Base-by-base conservation (phyloP, 352 stramenopile genomes). In the Phytophthora palmivora region DNA sequence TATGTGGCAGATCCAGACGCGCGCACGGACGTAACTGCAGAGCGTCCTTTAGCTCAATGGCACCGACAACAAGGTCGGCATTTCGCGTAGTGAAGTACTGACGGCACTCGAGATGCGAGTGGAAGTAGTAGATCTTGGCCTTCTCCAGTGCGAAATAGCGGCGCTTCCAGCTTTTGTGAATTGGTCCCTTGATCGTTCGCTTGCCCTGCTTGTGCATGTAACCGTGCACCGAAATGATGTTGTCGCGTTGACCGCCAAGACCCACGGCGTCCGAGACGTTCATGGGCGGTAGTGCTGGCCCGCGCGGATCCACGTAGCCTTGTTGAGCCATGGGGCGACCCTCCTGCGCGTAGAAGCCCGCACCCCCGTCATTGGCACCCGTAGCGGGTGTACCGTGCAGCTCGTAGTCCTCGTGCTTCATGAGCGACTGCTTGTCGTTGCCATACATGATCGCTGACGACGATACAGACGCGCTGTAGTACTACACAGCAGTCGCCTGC, bases 121-220 rank as follows among this genome's bases (percentile, higher is more conserved):
- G 85, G 71, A 95, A 95, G 68, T 95, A 95, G 74, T 88, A 95
- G 63, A 95, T 92, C 77, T 94, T 94, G 69, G 84, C 80, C 61
- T 89, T 92, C 58, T 95, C 87, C 0, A 95, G 67, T 19, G 87
- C 78, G 60, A 95, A 95, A 71, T 94, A 95, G 16, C 87, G 87
- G 19, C 83, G 82, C 58, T 92, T 92, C 87, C 87, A 95, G 32
- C 71, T 87, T 71, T 95, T 95, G 75, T 94, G 84, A 57, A 95
- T 88, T 18, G 87, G 87, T 1, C 87, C 87, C 71, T 94, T 95
- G 62, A 95, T 90, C 4, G 82, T 84, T 41, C 87, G 87, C 72
- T 94, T 95, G 60, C 84, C 87, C 63, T 95, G 87, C 70, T 95
- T 95, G 87, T 95, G 85, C 78, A 95, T 81, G 76, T 94, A 95